Percentiles rank a stretch among this genome's conserved stretches.
Conservation (phyloP, 1,139 yeast species). For the Groenewaldozyma auringiensis region DNA sequence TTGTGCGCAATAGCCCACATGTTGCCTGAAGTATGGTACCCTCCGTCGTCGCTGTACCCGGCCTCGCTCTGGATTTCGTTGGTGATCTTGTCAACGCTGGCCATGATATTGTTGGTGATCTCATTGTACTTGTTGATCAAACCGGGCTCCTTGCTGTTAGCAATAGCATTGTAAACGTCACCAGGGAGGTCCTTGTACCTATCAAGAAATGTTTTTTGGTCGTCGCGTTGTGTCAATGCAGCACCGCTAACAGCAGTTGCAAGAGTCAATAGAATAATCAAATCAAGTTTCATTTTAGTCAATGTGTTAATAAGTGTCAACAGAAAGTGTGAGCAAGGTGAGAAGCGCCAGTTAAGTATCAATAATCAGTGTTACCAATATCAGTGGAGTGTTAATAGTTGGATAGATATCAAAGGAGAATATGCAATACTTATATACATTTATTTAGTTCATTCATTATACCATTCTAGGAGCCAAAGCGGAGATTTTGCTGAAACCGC, state of each 20-base stretch:
- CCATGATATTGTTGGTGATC: not conserved
- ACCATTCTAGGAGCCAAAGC: slow-evolving; percentile 86
- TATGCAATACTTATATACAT: slow-evolving; percentile 5
- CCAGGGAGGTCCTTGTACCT: not conserved
- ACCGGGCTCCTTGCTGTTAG: not conserved
- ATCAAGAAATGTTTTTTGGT: not conserved
- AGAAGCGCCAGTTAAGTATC: too few relatives aligned
- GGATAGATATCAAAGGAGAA: too few relatives aligned
- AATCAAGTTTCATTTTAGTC: too few relatives aligned
- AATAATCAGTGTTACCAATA: too few relatives aligned
- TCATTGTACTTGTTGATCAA: not conserved
- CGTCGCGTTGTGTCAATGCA: not conserved
- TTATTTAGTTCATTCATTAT: slow-evolving; percentile 26
- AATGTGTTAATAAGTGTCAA: too few relatives aligned
- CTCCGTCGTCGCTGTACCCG: slow-evolving; percentile 1
- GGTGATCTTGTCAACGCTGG: not conserved
- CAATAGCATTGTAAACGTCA: not conserved
- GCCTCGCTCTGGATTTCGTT: slow-evolving; percentile 1
- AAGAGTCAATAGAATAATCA: not conserved
- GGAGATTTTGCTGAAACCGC: slow-evolving; percentile 78
- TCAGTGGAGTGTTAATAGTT: too few relatives aligned
- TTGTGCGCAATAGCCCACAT: slow-evolving; percentile 4
- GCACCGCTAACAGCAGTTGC: not conserved
- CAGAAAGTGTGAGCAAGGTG: too few relatives aligned
- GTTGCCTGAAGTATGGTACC: slow-evolving; percentile 3